phyloP scores from a whole-genome alignment of 2,329 filamentous ascomycete genomes.

The Aspergillus cejpii region DNA sequence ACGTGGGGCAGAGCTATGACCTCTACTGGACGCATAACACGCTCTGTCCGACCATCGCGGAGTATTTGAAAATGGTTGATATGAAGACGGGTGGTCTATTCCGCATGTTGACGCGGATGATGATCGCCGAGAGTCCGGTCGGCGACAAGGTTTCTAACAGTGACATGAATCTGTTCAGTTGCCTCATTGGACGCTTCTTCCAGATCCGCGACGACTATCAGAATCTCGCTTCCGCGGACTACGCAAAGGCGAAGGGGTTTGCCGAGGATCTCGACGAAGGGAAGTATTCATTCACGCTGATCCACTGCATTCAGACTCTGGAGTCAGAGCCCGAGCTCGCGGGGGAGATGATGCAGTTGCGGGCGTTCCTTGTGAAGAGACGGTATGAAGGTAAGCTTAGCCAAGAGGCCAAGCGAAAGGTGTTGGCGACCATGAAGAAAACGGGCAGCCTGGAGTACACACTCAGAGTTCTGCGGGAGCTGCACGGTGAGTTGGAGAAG shows the following conservation, averaged over 20 bases:
- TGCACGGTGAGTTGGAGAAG: not conserved
- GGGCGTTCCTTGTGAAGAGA: not conserved
- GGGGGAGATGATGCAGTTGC: not conserved
- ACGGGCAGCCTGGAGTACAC: not conserved
- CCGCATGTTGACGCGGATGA: slow-evolving; percentile 31
- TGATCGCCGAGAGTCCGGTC: slow-evolving; percentile 20
- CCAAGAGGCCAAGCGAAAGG: not conserved
- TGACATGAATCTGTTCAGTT: slow-evolving; percentile 57
- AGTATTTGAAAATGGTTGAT: slow-evolving; percentile 40
- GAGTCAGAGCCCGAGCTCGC: not conserved
- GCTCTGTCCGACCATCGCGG: slow-evolving; percentile 32
- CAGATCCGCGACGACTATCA: slow-evolving; percentile 61
- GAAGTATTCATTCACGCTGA: slow-evolving; percentile 86
- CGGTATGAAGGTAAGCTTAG: not conserved
- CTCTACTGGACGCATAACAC: slow-evolving; percentile 35
- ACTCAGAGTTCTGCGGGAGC: not conserved
- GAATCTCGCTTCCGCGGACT: slow-evolving; percentile 60
- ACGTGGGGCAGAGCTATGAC: slow-evolving; percentile 38
- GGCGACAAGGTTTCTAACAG: slow-evolving; percentile 12
- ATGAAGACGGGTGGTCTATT: slow-evolving; percentile 38
- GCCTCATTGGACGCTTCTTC: slow-evolving; percentile 29
- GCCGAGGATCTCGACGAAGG: slow-evolving; percentile 57
- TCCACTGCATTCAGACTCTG: slow-evolving; percentile 48
- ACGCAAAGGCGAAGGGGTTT: slow-evolving; percentile 76
- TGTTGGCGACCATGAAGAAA: not conserved